These are phyloP conservation scores for Auricularia heimuer DNA, from an alignment of 768 basidiomycete genomes.

Conservation along the genomic window DNA sequence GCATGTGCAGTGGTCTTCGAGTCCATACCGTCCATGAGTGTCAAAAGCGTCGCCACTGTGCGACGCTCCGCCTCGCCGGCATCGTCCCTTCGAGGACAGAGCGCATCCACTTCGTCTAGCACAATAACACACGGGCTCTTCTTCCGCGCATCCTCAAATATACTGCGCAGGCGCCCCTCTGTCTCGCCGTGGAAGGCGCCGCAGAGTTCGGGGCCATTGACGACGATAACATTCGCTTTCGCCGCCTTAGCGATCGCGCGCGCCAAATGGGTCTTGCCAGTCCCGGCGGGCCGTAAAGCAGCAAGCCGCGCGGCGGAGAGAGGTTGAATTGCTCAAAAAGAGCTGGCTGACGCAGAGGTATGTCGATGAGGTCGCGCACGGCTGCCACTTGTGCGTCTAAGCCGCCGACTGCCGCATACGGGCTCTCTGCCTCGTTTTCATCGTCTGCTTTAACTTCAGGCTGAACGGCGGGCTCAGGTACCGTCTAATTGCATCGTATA, in stretches of 20 bases:
- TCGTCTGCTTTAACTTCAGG: constrained; percentile 20
- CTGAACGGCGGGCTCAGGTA: constrained; percentile 1
- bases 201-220: constrained; percentile 92
- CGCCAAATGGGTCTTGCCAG: constrained; percentile 95
- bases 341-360: constrained; percentile 75
- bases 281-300: constrained; percentile 92
- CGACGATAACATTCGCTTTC: constrained; percentile 76
- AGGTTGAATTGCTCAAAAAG: constrained; percentile 58
- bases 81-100: constrained; percentile 82
- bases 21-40: constrained; percentile 76
- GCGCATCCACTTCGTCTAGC: constrained; percentile 90
- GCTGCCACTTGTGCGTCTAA: constrained; percentile 77
- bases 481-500: neutral
- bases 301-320: constrained; percentile 80
- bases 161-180: constrained; percentile 78
- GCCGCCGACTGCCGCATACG: constrained; percentile 83
- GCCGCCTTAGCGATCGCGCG: constrained; percentile 87
- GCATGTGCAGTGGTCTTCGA: constrained; percentile 5
- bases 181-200: constrained; percentile 98
- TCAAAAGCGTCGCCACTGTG: constrained; percentile 90
- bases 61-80: constrained; percentile 94
- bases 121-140: constrained; percentile 89
- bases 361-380: constrained; percentile 77
- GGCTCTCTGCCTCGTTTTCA: constrained; percentile 14
- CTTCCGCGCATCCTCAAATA: constrained; percentile 75